Evolutionary conservation across 345 rosid species (phyloP), one percentile per base, ranked within the genome.

Genomic region (Populus pruinosa): DNA sequence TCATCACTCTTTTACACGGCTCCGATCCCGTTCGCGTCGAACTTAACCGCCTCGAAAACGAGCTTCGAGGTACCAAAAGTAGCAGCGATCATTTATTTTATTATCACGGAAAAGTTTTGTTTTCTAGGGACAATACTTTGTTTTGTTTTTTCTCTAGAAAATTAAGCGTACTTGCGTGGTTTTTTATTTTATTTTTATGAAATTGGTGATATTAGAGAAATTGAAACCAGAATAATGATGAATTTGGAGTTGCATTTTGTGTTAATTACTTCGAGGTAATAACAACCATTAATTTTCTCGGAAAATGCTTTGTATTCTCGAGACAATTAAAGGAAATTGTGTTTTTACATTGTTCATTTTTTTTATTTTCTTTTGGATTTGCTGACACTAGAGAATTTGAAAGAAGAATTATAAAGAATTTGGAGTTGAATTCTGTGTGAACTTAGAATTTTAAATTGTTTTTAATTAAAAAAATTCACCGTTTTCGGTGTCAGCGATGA

Each of bases 11-110:
- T 20, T 75, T 87, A 63, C 90, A 87, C 79, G 90, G 89, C 74
- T 87, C 90, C 77, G 90, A 87, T 81, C 90, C 90, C 25, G 84
- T 87, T 59, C 84, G 86, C 67, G 82, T 87, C 55, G 90, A 87
- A 82, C 90, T 87, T 77, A 72, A 79, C 74, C 90, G 90, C 25
- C 88, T 87, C 73, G 86, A 81, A 55, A 87, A 87, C 69, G 88
- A 80, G 76, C 71, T 85, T 74, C 79, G 89, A 83, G 89, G 89
- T 87, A 63, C 38, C 5, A 59, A n/a, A n/a, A 59, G 29, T 59
- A 23, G 11, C 9, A 10, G 23, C 4, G 23, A 1, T 23, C 13
- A 59, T 59, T 59, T 4, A 59, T 23, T 23, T 23, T 25, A 8
- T 9, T 23, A n/a, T 59, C 29, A 25, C 64, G 29, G 29, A 59